Conservation (phyloP, 768 basidiomycete species). For the Gyrodon lividus region DNA sequence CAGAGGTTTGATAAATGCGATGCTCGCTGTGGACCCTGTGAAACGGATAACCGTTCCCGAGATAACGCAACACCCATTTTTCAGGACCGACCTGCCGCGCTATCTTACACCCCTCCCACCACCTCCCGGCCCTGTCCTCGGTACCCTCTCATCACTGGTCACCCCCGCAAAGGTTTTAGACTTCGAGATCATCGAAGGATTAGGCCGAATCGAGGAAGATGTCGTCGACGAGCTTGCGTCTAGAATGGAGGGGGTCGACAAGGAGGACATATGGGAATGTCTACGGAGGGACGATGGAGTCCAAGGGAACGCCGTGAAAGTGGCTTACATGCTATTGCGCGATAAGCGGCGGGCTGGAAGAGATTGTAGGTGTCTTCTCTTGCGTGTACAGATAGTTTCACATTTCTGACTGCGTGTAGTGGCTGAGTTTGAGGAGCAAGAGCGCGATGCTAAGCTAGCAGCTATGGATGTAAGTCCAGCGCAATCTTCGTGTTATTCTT, state of each 20-base stretch:
- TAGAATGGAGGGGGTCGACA: constrained; percentile 70
- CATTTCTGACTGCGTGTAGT: constrained; percentile 41
- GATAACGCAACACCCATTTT: constrained; percentile 90
- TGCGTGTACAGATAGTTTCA: background rate
- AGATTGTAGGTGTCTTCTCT: constrained; percentile 62
- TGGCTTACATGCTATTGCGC: constrained; percentile 90
- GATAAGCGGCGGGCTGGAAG: constrained; percentile 84
- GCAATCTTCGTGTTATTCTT: constrained; percentile 21
- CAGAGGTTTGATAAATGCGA: constrained; percentile 72
- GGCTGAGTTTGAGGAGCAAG: constrained; percentile 79
- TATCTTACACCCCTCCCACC: constrained; percentile 87
- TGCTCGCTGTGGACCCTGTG: constrained; percentile 93
- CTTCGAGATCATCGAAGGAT: constrained; percentile 85
- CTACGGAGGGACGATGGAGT: constrained; percentile 79
- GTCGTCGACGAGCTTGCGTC: constrained; percentile 79
- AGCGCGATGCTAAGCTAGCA: constrained; percentile 76
- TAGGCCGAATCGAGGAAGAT: constrained; percentile 90
- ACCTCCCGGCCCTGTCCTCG: constrained; percentile 72
- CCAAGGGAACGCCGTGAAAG: constrained; percentile 91
- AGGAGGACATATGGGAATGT: constrained; percentile 87
- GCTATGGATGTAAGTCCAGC: constrained; percentile 70
- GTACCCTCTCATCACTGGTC: constrained; percentile 70
- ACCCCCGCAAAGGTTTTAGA: constrained; percentile 65
- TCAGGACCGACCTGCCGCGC: constrained; percentile 77
- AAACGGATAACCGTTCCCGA: constrained; percentile 93